Evolutionary conservation across 441 rosid genomes (phyloP), one percentile per base, ranked within the genome.

Genomic region (Pelargonium fulgidum): DNA sequence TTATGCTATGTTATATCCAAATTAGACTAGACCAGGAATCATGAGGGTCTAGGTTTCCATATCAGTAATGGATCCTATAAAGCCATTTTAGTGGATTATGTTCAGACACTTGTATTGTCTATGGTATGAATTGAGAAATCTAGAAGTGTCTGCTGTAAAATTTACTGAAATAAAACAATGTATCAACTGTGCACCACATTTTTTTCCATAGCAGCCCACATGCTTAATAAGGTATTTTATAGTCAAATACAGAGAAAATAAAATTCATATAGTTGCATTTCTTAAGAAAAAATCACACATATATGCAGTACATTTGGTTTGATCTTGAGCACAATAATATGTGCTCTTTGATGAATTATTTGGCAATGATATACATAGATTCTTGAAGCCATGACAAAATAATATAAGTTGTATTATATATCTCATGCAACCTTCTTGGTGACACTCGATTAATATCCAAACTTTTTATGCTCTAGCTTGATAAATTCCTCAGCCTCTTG

Each of bases 281-380:
- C 3, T 50, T 19, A 50, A 50, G 58, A n/a, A 48, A 33, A 33
- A 33, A 33, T 33, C 39, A 4, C 39, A 33, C 7, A 33, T 33
- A 33, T 1, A 33, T 33, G 0, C 39, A 33, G 39, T 33, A 33
- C 39, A 33, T 33, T 33, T 39, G 42, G 42, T 39, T 39, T 9
- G 7, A 58, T 58, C n/a, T 58, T 58, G 63, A 58, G 5, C 63
- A 9, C 33, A 58, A 5, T 59, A 59, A 3, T 2, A 59, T 59
- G 64, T 8, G 64, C 64, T 59, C 64, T 59, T 12, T 2, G 36
- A 59, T 59, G 2, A 59, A 1, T 59, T 59, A 59, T 59, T 59
- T 59, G 7, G 39, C 0, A 33, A 33, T 33, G 39, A 33, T 33
- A 33, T 33, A 33, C 7, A 33, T 33, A 4, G 36, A 33, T 33